Base-by-base conservation (phyloP, 2,329 filamentous ascomycete species). In the Cryoendolithus antarcticus region DNA sequence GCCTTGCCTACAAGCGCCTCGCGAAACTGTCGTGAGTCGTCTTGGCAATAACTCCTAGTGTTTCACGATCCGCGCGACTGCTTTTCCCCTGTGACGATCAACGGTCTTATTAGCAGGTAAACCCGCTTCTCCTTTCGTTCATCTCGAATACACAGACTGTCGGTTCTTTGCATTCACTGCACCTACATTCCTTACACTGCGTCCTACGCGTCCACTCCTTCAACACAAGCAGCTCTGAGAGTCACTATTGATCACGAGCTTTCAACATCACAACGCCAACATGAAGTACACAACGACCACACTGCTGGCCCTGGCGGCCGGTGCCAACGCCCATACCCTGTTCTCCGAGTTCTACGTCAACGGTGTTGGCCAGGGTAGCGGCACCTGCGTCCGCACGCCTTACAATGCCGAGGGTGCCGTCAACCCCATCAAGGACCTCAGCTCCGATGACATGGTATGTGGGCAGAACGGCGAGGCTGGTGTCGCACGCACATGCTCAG, bases 351-450 rank as follows among this genome's bases (percentile, higher is more conserved):
- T 82, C 35, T 77, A 71, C 48, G 60, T 83, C 48, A 65, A 81
- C 49, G 71, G 71, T 13, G 9, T 10, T 9, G 35, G 21, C 8
- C 40, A 85, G 59, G 82, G 82, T 44, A 76, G 82, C 53, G 81
- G 74, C 24, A 79, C 76, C 19, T 85, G 80, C 51, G 70, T 86
- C 37, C 77, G 82, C 32, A 80, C 81, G 72, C 73, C 73, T 39
- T 65, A 61, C 31, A 62, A 74, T 39, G 60, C 66, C 3, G 56
- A 58, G 5, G 70, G 65, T 0, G 67, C 72, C 36, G 80, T 71
- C 4, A 59, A 57, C 29, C 81, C 80, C 21, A 67, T 86, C 38
- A 61, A 62, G 3, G 65, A 72, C 44, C 56, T 85, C 10, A 56
- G 60, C 9, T 75, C 72, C 48, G 57, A 69, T 21, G 75, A 77